Evolutionary conservation across 192 early-diverging fungal genomes (phyloP), one percentile per base, ranked within the genome.

Genomic region (Entophlyctis helioformis): DNA sequence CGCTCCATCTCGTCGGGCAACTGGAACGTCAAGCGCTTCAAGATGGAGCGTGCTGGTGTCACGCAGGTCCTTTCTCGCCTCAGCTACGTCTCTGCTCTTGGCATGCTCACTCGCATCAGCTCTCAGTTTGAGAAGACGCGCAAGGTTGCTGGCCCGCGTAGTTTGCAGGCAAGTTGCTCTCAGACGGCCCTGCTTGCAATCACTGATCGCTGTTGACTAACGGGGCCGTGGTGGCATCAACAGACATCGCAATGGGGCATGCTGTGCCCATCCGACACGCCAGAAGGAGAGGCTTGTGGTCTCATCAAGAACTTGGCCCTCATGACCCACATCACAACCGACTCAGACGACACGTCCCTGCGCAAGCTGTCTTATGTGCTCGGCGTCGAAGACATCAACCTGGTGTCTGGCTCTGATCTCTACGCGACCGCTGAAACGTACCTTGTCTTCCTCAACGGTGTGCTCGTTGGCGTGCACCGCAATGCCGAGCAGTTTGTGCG

Each of bases 51-150:
- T 11, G 87, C 91, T 10, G 95, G 95, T 27, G 87, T 98, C 36
- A 98, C 92, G 7, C 95, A 98, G 40, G 91, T 96, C 2, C 63
- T 98, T 36, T 84, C 83, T 32, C 84, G 95, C 12, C 62, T 98
- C 27, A 86, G 82, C 54, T 98, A 92, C 53, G 87, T 98, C 44
- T 80, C 86, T 0, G 92, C 92, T 0, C 61, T 98, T 39, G 95
- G 95, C 37, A 98, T 95, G 89, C 84, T 98, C 79, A 98, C 95
- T 9, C 73, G 95, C 51, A 96, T 98, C 41, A 80, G 70, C 46
- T 87, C 83, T 21, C 95, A 98, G 67, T 94, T 96, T 67, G 92
- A 98, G 67, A 98, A 98, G 66, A 93, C 94, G 1, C 69, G 94
- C 55, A 98, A 98, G 61, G 89, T 95, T 6, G 87, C 85, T 4